phyloP scores from a whole-genome alignment of 495 filamentous ascomycete genomes.

The Parathielavia appendiculata region DNA sequence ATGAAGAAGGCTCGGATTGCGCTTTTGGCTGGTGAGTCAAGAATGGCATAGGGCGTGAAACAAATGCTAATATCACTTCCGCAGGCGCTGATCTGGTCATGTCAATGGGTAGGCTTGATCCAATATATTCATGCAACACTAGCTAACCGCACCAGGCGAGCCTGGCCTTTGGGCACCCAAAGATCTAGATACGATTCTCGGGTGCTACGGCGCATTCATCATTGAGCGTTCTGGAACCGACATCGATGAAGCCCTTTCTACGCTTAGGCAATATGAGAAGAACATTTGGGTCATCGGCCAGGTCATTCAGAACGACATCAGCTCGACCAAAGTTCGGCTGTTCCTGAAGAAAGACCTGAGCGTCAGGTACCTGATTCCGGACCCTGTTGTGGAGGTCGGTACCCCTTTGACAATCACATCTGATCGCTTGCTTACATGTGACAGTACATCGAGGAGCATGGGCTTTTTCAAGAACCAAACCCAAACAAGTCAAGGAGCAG shows the following conservation, averaged over 20 bases:
- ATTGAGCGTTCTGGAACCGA: slow-evolving; percentile 88
- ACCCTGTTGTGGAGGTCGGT: slow-evolving; percentile 29
- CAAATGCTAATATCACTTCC: slow-evolving; percentile 31
- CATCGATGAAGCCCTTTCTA: slow-evolving; percentile 73
- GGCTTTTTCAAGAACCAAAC: slow-evolving; percentile 60
- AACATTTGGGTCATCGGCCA: slow-evolving; percentile 88
- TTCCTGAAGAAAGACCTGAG: slow-evolving; percentile 80
- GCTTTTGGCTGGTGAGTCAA: slow-evolving; percentile 38
- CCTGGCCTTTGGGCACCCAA: slow-evolving; percentile 71
- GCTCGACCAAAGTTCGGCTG: slow-evolving; percentile 80
- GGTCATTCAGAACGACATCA: slow-evolving; percentile 85
- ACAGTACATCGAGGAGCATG: slow-evolving; percentile 71
- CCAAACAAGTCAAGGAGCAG: slow-evolving; percentile 30
- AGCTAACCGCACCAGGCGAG: slow-evolving; percentile 31
- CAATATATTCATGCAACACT: not conserved
- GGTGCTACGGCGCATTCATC: slow-evolving; percentile 80
- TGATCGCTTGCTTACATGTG: slow-evolving; percentile 40
- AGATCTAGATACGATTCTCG: slow-evolving; percentile 84
- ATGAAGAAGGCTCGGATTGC: slow-evolving; percentile 56
- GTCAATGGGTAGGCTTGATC: slow-evolving; percentile 55
- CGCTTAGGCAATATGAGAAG: slow-evolving; percentile 58
- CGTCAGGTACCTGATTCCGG: slow-evolving; percentile 37
- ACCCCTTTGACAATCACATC: not conserved
- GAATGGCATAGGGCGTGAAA: not conserved
- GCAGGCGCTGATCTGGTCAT: slow-evolving; percentile 81